These are phyloP conservation scores for Orychophragmus violaceus DNA, from an alignment of 345 rosid species.

Conservation along the genomic window DNA sequence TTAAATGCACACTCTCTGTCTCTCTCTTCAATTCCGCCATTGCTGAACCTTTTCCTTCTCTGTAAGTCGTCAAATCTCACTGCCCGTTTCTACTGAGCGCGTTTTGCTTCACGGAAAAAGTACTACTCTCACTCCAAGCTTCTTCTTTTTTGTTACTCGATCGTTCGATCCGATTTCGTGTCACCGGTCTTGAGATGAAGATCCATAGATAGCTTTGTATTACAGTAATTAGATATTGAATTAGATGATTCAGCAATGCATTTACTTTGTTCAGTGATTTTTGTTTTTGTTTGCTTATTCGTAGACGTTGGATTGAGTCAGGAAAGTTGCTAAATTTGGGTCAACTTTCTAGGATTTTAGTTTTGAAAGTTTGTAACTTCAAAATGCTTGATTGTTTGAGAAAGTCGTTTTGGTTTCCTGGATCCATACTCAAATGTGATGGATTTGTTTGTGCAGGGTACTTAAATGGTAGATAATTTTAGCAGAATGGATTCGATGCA, in stretches of 20 bases:
- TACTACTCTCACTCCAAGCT: slow-evolving; percentile 2
- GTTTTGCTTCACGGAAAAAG: not conserved
- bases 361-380: not conserved
- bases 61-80: slow-evolving; percentile 20
- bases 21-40: slow-evolving; percentile 27
- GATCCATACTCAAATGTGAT: not conserved
- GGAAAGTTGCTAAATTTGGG: slow-evolving; percentile 17
- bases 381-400: slow-evolving; percentile 3
- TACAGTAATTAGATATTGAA: not conserved
- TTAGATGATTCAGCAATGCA: not conserved
- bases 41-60: slow-evolving; percentile 4
- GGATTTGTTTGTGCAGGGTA: slow-evolving; percentile 17
- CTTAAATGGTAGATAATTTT: slow-evolving; percentile 10
- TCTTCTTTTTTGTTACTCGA: slow-evolving; percentile 9
- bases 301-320: slow-evolving; percentile 20
- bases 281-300: slow-evolving; percentile 6
- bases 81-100: not conserved
- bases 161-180: slow-evolving; percentile 23
- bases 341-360: not conserved
- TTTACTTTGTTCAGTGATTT: not conserved
- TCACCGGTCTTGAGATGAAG: slow-evolving; percentile 1
- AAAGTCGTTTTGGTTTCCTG: not conserved
- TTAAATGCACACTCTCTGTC: slow-evolving; percentile 23
- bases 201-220: slow-evolving; percentile 1
- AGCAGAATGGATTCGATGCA: slow-evolving; percentile 56